Base-by-base conservation (phyloP, 1,284 basidiomycete species). In the Cryptococcus sp. region DNA sequence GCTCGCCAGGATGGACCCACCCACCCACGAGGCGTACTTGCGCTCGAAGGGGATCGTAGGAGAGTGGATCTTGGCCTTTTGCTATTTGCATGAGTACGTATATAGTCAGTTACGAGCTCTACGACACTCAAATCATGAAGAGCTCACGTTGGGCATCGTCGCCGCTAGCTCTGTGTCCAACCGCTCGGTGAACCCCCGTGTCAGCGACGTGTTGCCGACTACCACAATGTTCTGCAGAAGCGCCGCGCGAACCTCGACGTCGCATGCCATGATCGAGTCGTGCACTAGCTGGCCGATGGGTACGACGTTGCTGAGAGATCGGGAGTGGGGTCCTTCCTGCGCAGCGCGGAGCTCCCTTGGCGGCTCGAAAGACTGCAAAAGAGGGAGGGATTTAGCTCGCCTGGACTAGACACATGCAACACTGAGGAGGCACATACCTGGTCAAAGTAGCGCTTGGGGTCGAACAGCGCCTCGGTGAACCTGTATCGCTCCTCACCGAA, bases 181-280 rank as follows among this genome's bases (percentile, higher is more conserved):
- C 12, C 96, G 83, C 70, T 98, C 94, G 16, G 83, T 82, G 59
- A 98, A 84, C 13, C 96, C 96, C 21, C 88, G 80, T 56, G 95
- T 87, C 40, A 93, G 80, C 59, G 87, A 91, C 21, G 89, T 88
- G 21, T 94, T 95, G 18, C 96, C 96, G 15, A 92, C 91, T 46
- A 98, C 84, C 44, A 99, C 93, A 53, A 99, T 87, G 72, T 98
- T 98, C 67, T 87, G 84, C 68, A 95, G 83, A 18, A 99, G 84
- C 12, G 89, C 86, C 51, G 91, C 87, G 21, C 94, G 88, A 50
- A 96, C 80, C 72, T 99, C 96, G 2, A 89, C 87, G 67, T 99
- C 96, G 74, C 90, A 92, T 16, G 87, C 82, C 63, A 85, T 83
- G 60, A 98, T 82, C 0, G 91, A 86, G 59, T 89, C 85, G 56